Base-by-base conservation (phyloP, 2,329 filamentous ascomycete species). In the Biscogniauxia sp. region DNA sequence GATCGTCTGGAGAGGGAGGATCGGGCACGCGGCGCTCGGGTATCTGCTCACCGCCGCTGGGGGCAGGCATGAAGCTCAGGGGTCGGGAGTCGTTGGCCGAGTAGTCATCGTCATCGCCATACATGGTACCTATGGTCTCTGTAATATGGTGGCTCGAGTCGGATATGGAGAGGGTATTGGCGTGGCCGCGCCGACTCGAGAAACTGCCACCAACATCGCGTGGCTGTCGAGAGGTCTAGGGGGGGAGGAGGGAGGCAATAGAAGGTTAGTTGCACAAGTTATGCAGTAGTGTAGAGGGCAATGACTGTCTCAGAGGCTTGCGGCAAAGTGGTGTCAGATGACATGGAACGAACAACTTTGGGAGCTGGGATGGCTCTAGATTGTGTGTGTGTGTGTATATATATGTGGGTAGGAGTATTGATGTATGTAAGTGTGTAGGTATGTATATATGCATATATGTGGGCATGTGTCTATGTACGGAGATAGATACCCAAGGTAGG, bases 101-200 rank as follows among this genome's bases (percentile, higher is more conserved):
- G 26, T 73, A 85, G 68, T 86, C 83, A 69, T 91, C 86, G 71
- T 87, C 85, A 72, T 92, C 89, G 70, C 90, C 91, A 77, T 97
- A 97, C 77, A 96, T 85, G 70, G 93, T 93, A 56, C 92, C 92
- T 76, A 97, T 96, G 61, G 92, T 90, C 76, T 97, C 93, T 59
- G 93, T 97, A 74, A 97, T 92, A 84, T 97, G 93, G 78, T 97
- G 92, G 78, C 85, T 92, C 63, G 93, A 90, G 77, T 97, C 93
- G 75, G 91, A 95, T 75, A 96, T 87, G 59, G 84, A 87, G 55
- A 86, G 78, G 70, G 86, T 82, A 71, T 77, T 83, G 62, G 76
- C 76, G 75, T 86, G 84, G 66, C 84, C 84, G 71, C 84, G 84
- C 75, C 83, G 83, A 74, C 75, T 83, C 68, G 82, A 77, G 75